A percentile compares a stretch with the other conserved stretches of the same genome.
Conservation (phyloP, 2,329 filamentous ascomycete genomes). For the Arthrobotrys musiformis region DNA sequence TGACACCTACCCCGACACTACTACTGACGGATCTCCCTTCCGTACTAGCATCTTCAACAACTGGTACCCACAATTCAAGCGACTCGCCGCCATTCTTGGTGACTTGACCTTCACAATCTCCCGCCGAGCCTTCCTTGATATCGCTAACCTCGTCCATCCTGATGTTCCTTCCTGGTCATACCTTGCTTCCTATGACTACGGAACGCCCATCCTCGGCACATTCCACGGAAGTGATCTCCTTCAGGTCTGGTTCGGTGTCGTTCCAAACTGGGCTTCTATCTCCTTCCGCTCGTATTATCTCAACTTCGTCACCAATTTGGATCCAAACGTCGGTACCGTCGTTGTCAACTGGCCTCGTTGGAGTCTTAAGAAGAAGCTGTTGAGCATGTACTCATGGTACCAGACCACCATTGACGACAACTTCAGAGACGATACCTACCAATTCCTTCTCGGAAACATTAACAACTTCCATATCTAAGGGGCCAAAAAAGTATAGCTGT, state of each 20-base stretch:
- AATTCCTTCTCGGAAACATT: conserved; percentile 62
- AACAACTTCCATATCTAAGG: conserved; percentile 56
- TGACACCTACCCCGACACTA: conserved; percentile 70
- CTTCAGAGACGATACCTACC: conserved; percentile 65
- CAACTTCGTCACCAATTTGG: conserved; percentile 75
- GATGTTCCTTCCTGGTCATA: conserved; percentile 78
- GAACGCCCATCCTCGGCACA: conserved; percentile 77
- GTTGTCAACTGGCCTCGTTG: conserved; percentile 69
- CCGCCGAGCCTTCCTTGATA: conserved; percentile 74
- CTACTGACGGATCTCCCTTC: conserved; percentile 75
- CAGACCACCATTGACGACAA: conserved; percentile 65
- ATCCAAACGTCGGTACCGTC: conserved; percentile 72
- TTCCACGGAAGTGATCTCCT: conserved; percentile 78
- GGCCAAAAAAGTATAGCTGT: not conserved
- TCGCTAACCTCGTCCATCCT: conserved; percentile 66
- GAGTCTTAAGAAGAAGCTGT: conserved; percentile 66
- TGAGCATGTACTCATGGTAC: conserved; percentile 65
- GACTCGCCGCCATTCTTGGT: conserved; percentile 68
- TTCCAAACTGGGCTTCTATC: conserved; percentile 71
- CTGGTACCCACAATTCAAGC: conserved; percentile 73
- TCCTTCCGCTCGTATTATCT: conserved; percentile 76
- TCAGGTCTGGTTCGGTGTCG: conserved; percentile 74
- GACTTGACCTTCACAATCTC: conserved; percentile 70
- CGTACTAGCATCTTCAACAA: conserved; percentile 75
- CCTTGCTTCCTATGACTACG: conserved; percentile 76